Percentiles rank a stretch among this genome's conserved stretches.
These are phyloP conservation scores for Mortierella claussenii DNA, from an alignment of 192 early-diverging fungal genomes.

Conservation along the genomic window DNA sequence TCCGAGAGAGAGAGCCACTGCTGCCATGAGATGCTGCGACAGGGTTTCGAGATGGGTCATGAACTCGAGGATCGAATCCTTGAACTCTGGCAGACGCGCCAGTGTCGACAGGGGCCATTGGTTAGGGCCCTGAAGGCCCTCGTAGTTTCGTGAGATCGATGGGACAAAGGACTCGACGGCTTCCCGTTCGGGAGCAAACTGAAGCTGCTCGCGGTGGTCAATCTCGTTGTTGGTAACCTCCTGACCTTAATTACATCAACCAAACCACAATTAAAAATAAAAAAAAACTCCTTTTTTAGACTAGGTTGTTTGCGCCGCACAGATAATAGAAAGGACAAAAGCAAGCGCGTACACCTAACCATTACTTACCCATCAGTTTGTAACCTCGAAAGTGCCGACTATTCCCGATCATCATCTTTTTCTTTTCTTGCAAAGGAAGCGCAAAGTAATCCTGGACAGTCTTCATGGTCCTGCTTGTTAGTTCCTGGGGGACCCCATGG, in stretches of 20 bases:
- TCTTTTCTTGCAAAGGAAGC: slow-evolving; percentile 62
- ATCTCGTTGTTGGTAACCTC: slow-evolving; percentile 42
- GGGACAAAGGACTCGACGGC: slow-evolving; percentile 7
- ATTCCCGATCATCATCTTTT: slow-evolving; percentile 62
- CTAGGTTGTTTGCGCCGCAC: no score
- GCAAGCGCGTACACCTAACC: background rate
- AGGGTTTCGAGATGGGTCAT: slow-evolving; percentile 54
- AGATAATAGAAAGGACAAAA: background rate
- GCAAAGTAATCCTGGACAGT: slow-evolving; percentile 56
- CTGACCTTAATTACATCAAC: slow-evolving; percentile 10
- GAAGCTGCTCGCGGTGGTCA: slow-evolving; percentile 66
- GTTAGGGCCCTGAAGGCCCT: slow-evolving; percentile 65
- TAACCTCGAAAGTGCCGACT: slow-evolving; percentile 71
- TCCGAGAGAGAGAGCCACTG: slow-evolving; percentile 59
- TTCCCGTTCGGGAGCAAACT: slow-evolving; percentile 61
- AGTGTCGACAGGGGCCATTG: slow-evolving; percentile 63
- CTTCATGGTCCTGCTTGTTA: slow-evolving; percentile 41
- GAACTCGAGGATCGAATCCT: slow-evolving; percentile 49
- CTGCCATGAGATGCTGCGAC: slow-evolving; percentile 56
- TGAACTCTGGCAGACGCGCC: slow-evolving; percentile 55
- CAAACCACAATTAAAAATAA: background rate
- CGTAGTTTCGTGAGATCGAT: slow-evolving; percentile 48
- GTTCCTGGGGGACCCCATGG: slow-evolving; percentile 48
- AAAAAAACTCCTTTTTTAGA: no score
- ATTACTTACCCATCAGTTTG: slow-evolving; percentile 51